Conservation (phyloP, 106 monocot species). For the Cymbidium sinense region DNA sequence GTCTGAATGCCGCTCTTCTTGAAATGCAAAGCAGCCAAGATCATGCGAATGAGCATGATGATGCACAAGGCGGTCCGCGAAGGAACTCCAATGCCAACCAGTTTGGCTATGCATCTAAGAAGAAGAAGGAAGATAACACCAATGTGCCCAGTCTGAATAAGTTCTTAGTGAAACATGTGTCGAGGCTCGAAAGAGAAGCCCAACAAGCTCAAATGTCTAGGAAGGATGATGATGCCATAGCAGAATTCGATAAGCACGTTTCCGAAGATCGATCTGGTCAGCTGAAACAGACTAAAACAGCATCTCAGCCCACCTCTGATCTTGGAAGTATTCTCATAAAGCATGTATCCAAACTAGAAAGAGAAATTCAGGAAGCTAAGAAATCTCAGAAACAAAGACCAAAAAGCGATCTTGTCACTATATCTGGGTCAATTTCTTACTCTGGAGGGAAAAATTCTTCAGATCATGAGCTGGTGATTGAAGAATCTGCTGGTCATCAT, state of each 20-base stretch:
- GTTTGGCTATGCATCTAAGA: constrained; percentile 11
- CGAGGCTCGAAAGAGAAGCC: constrained; percentile 72
- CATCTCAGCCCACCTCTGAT: constrained; percentile 17
- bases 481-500: not conserved
- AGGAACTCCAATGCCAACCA: constrained; percentile 23
- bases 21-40: constrained; percentile 24
- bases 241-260: not conserved
- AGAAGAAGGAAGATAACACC: constrained; percentile 20
- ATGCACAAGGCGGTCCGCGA: constrained; percentile 8
- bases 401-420: not conserved
- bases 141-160: constrained; percentile 64
- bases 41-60: constrained; percentile 16
- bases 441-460: not conserved
- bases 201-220: constrained; percentile 47
- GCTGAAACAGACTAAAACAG: not conserved
- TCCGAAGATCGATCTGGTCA: not conserved
- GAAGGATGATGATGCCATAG: constrained; percentile 10
- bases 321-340: constrained; percentile 61
- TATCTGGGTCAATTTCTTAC: no score
- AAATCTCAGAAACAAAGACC: constrained; percentile 11
- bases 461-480: not conserved
- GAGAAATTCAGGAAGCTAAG: constrained; percentile 55
- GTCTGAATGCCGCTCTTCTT: constrained; percentile 71
- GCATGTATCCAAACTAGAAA: constrained; percentile 70
- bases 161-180: constrained; percentile 66